These are phyloP conservation scores for Pinus tabuliformis DNA, from an alignment of 75 land plant genomes.

Conservation along the genomic window DNA sequence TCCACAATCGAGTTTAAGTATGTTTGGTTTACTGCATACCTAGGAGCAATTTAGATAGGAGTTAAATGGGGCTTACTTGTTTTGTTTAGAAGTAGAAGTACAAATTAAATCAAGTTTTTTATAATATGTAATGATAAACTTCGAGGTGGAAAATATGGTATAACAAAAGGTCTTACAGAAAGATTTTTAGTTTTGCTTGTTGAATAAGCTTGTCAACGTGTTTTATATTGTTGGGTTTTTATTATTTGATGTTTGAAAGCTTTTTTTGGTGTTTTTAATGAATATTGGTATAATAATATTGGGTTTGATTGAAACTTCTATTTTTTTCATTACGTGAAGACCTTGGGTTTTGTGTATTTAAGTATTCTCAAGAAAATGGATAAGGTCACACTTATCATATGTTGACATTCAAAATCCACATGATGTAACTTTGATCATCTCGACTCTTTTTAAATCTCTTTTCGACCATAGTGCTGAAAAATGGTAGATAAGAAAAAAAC, in stretches of 20 bases:
- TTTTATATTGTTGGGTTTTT: background rate
- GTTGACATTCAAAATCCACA: no score
- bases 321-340: background rate
- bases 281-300: background rate
- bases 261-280: background rate
- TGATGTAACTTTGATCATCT: no score
- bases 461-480: no score
- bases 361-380: no score
- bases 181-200: conserved; percentile 5
- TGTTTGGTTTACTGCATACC: background rate
- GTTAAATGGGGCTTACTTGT: background rate
- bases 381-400: no score
- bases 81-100: background rate
- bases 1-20: background rate
- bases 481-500: no score
- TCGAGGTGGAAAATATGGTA: conserved; percentile 2
- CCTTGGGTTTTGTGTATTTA: no score
- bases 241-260: background rate
- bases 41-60: background rate
- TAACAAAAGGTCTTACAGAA: conserved; percentile 3
- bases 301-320: background rate
- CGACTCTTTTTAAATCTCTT: no score
- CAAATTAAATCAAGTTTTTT: no score
- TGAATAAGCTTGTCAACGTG: background rate
- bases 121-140: background rate